Base-by-base conservation (phyloP, 768 basidiomycete species). In the Porphyrellus cyaneotinctus region DNA sequence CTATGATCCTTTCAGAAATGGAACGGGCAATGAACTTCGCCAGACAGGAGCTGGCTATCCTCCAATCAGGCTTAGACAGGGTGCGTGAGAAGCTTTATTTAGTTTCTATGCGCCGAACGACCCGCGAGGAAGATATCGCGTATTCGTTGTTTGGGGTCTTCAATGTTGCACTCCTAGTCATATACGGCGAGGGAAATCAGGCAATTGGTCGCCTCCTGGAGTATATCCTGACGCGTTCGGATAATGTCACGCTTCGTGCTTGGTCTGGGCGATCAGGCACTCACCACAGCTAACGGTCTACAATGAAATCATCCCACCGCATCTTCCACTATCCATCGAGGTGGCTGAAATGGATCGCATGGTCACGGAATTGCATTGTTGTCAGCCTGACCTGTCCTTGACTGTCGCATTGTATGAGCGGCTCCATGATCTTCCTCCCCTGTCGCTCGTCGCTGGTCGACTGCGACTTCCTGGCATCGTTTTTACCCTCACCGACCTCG, bases 21-120 rank as follows among this genome's bases (percentile, higher is more conserved):
- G 8, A 47, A 23, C 28, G 14, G 5, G 55, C 47, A 10, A 44
- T 18, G 23, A 28, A 30, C 10, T 32, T 33, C 30, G 11, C 2
- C 11, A 23, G 20, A n/a, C 15, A 17, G 22, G 18, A 39, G 14
- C 17, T 43, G 15, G 32, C 15, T 0, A 14, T 11, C 13, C 42
- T 57, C 28, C 18, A 24, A 7, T 37, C 51, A 6, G 54, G 60
- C n/a, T 17, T 44, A 12, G 15, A 39, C 38, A n/a, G n/a, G n/a
- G n/a, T n/a, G n/a, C n/a, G n/a, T n/a, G n/a, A n/a, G n/a, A n/a
- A n/a, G n/a, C n/a, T 63, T 1, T 37, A 17, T 15, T 47, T 54
- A 45, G 62, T 56, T 13, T 56, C 62, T 2, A 31, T 3, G 9
- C 48, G 58, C 15, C 32, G 22, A 7, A 61, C 60, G 10, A 63